These are phyloP conservation scores for Daldinia concentrica DNA, from an alignment of 495 filamentous ascomycete genomes.

Conservation along the genomic window DNA sequence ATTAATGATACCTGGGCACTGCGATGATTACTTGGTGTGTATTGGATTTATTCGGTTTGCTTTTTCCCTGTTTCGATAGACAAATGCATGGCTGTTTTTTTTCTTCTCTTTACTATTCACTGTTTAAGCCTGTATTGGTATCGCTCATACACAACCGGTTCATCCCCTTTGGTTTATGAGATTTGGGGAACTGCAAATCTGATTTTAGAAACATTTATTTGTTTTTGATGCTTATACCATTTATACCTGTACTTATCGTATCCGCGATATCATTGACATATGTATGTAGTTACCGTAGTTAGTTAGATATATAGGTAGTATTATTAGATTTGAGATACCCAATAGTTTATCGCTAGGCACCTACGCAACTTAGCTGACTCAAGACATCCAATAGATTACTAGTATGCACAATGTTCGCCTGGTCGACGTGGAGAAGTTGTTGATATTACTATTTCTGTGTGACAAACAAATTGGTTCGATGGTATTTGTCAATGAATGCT, in stretches of 20 bases:
- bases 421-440: constrained; percentile 15
- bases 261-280: background rate
- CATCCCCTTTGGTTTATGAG: constrained; percentile 20
- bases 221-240: constrained; percentile 1
- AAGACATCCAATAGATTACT: constrained; percentile 27
- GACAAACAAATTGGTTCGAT: constrained; percentile 35
- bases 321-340: constrained; percentile 5
- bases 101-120: constrained; percentile 12
- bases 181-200: constrained; percentile 18
- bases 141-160: constrained; percentile 18
- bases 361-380: constrained; percentile 3
- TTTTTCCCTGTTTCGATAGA: constrained; percentile 31
- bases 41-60: constrained; percentile 3
- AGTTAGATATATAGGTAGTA: no score
- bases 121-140: constrained; percentile 34
- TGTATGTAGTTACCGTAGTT: background rate
- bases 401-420: constrained; percentile 21
- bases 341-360: constrained; percentile 1
- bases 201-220: constrained; percentile 7
- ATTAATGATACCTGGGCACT: constrained; percentile 28
- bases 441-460: constrained; percentile 25
- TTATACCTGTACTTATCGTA: constrained; percentile 3
- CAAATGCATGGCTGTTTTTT: background rate
- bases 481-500: constrained; percentile 36
- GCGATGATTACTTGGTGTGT: constrained; percentile 20